phyloP scores from a whole-genome alignment of 2,329 filamentous ascomycete genomes.

The Macrophomina phaseolina region DNA sequence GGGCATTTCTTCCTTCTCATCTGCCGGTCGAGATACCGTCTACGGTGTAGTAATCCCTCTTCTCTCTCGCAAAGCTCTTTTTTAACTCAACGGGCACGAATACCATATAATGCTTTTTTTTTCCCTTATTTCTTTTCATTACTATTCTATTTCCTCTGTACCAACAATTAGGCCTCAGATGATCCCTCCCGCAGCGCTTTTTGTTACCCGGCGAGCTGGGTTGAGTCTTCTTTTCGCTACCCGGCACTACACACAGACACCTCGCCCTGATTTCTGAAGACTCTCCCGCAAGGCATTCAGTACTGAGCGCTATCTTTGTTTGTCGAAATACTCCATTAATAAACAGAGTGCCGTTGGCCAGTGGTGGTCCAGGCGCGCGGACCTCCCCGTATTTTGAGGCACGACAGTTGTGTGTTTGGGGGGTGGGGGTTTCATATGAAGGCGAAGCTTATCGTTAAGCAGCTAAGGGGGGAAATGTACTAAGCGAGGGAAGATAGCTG shows the following conservation, averaged over 20 bases:
- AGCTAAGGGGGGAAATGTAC: not conserved
- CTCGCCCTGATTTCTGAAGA: not conserved
- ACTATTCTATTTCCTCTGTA: not conserved
- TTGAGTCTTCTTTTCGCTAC: not conserved
- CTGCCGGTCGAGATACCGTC: not conserved
- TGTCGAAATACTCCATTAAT: not conserved
- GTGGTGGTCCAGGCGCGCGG: not conserved
- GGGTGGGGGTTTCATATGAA: no score
- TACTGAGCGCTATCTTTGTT: not conserved
- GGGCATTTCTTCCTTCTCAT: not conserved
- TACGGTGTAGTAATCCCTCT: slow-evolving; percentile 19
- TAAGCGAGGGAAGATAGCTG: not conserved
- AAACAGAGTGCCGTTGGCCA: no score
- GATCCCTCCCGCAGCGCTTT: not conserved
- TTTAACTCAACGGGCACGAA: slow-evolving; percentile 15
- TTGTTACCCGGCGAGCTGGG: not conserved
- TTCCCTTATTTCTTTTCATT: not conserved
- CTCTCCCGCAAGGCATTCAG: not conserved
- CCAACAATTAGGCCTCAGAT: not conserved
- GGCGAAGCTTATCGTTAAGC: not conserved
- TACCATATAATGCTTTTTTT: slow-evolving; percentile 14
- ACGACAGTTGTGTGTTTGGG: not conserved
- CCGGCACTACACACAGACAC: not conserved
- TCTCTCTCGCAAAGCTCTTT: not conserved
- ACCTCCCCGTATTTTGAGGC: not conserved